Evolutionary conservation across 179 eudicot genomes (phyloP), one percentile per base, ranked within the genome.

Genomic region (Corrigiola litoralis): DNA sequence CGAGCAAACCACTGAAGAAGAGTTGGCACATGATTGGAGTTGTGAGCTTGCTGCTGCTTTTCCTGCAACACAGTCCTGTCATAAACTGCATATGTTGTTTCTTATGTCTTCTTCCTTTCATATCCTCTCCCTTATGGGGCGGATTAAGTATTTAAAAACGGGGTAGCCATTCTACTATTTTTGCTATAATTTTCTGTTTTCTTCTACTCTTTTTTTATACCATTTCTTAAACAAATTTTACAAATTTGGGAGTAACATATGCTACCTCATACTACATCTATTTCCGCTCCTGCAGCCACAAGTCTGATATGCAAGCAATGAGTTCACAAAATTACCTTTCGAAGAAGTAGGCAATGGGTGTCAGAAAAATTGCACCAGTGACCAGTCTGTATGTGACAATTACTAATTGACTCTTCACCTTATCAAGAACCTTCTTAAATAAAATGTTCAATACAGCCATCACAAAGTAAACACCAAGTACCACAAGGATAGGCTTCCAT

Each of bases 1-100:
- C 97, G 20, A 88, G 28, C 21, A 91, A 75, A 8, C 86, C 92
- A 65, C 87, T 82, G 44, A 88, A 57, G 76, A 91, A 91, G 67
- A 86, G 83, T 41, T 77, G 66, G 54, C 81, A 72, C 5, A 83
- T 28, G 40, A 88, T 67, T 16, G 70, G 45, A 16, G 52, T 52
- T 24, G 96, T 88, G 38, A 88, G 86, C 70, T 72, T 83, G 6
- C 60, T 63, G 72, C 79, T 71, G 42, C 63, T 72, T 61, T 80
- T 80, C 89, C 97, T 91, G 85, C 79, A 81, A 78, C 42, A 71
- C 42, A 74, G 40, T 7, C 1, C 17, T 46, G 53, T 24, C 5
- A 27, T 47, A 59, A 24, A 28, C 28, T 17, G 51, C 46, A n/a
- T 37, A 40, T 4, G 11, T 18, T 13, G 37, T 34, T 60, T 41